Percentiles rank a stretch among this genome's conserved stretches.
These are phyloP conservation scores for Narthecium ossifragum DNA, from an alignment of 106 monocot species.

Conservation along the genomic window DNA sequence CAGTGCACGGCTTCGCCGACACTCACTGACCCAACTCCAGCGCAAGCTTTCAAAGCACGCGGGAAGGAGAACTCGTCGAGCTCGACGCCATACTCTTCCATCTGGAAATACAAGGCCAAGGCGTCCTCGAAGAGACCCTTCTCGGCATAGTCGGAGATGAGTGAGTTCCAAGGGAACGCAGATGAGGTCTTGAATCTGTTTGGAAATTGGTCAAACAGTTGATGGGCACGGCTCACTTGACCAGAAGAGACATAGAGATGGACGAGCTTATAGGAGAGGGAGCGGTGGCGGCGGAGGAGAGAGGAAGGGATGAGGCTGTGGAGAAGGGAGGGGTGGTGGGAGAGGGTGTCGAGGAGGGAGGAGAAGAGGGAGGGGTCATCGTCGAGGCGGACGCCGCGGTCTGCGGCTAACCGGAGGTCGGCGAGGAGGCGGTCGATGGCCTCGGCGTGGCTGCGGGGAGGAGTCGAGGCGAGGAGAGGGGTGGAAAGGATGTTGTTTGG, in stretches of 20 bases:
- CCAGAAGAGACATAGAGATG: slow-evolving; percentile 30
- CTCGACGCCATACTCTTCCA: slow-evolving; percentile 59
- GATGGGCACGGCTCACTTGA: slow-evolving; percentile 45
- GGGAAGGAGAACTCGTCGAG: slow-evolving; percentile 68
- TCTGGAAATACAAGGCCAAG: slow-evolving; percentile 62
- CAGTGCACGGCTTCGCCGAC: slow-evolving; percentile 48
- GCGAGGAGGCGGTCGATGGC: too few relatives aligned
- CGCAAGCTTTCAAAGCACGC: slow-evolving; percentile 67
- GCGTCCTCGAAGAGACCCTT: slow-evolving; percentile 51
- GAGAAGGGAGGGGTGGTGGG: too few relatives aligned
- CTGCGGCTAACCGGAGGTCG: too few relatives aligned
- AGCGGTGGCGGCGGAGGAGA: too few relatives aligned
- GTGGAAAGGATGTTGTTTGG: too few relatives aligned
- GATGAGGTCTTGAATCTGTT: not conserved
- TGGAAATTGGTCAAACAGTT: slow-evolving; percentile 67
- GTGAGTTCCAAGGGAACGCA: slow-evolving; percentile 65
- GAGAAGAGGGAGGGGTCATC: too few relatives aligned
- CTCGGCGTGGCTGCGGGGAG: too few relatives aligned
- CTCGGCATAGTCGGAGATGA: slow-evolving; percentile 50
- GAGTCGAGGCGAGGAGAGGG: too few relatives aligned
- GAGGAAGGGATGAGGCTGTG: too few relatives aligned
- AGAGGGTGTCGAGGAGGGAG: too few relatives aligned
- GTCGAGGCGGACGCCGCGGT: too few relatives aligned
- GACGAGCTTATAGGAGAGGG: slow-evolving; percentile 30
- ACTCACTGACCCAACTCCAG: slow-evolving; percentile 34